These are phyloP conservation scores for Piper betle DNA, from an alignment of 164 flowering plant genomes.

Conservation along the genomic window DNA sequence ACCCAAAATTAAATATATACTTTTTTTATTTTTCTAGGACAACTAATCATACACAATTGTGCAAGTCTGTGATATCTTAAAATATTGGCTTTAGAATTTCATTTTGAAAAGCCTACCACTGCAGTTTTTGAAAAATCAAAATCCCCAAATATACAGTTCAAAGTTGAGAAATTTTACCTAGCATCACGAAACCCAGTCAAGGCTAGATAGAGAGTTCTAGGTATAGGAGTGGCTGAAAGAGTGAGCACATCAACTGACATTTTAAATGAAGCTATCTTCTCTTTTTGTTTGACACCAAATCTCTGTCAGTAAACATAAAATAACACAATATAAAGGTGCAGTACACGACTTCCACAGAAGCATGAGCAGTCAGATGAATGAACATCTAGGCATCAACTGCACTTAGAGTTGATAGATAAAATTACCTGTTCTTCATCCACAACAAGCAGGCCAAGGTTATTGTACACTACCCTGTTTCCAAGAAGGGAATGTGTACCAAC, in stretches of 20 bases:
- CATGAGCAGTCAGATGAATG: not conserved
- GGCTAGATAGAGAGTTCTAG: slow-evolving; percentile 90
- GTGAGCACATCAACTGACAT: slow-evolving; percentile 96
- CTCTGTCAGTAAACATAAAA: slow-evolving; percentile 32
- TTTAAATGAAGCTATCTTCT: slow-evolving; percentile 92
- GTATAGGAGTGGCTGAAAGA: slow-evolving; percentile 97
- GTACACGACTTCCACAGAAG: not conserved
- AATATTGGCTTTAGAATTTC: no score
- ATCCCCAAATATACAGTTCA: not conserved
- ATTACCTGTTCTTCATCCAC: slow-evolving; percentile 98
- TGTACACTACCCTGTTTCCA: slow-evolving; percentile 84
- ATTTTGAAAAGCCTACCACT: not conserved
- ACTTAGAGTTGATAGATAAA: not conserved
- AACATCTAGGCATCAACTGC: no score
- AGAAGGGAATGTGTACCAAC: slow-evolving; percentile 98
- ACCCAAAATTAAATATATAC: not conserved
- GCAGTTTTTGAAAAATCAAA: not conserved
- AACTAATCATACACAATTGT: no score
- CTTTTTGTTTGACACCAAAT: slow-evolving; percentile 98
- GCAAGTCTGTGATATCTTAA: no score
- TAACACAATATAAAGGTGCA: not conserved
- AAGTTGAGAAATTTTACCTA: slow-evolving; percentile 35
- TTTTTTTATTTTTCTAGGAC: not conserved
- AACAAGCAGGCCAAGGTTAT: slow-evolving; percentile 81
- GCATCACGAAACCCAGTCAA: slow-evolving; percentile 99